These are phyloP conservation scores for Tilletiopsis washingtonensis DNA, from an alignment of 1,284 basidiomycete genomes.

Conservation along the genomic window DNA sequence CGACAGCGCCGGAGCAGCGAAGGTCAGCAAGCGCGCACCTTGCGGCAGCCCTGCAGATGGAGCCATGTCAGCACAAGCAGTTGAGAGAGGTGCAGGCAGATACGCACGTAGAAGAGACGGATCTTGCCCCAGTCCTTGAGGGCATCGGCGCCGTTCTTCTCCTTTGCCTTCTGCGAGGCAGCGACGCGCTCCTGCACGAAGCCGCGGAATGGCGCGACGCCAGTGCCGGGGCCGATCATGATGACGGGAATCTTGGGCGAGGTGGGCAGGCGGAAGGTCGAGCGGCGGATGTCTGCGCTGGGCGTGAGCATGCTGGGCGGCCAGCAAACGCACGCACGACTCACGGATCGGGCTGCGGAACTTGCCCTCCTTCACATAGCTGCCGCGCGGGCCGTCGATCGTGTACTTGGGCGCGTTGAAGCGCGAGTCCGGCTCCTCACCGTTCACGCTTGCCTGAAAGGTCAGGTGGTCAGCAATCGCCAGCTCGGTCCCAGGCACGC, in stretches of 20 bases:
- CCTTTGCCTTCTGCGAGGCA: conserved; percentile 80
- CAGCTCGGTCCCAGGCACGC: no score
- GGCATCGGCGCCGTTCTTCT: conserved; percentile 68
- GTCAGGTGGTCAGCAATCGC: no score
- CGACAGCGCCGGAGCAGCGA: no score
- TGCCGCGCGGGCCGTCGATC: conserved; percentile 78
- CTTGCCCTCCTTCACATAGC: conserved; percentile 59
- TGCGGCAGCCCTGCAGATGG: no score
- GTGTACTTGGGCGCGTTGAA: conserved; percentile 63
- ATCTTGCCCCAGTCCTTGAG: conserved; percentile 91
- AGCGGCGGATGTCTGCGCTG: conserved; percentile 88
- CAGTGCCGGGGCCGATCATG: conserved; percentile 97
- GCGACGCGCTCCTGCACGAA: conserved; percentile 97
- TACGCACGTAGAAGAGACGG: conserved; percentile 91
- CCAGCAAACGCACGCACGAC: no score
- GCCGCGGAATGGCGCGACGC: conserved; percentile 95
- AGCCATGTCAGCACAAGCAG: no score
- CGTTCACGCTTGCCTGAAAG: conserved; percentile 69
- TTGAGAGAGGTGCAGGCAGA: no score
- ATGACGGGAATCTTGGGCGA: conserved; percentile 96
- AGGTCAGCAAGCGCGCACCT: no score
- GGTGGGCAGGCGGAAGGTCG: conserved; percentile 91
- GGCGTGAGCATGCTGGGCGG: no score
- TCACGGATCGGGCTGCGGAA: conserved; percentile 80
- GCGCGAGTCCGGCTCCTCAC: conserved; percentile 41